A percentile compares a stretch with the other conserved stretches of the same genome.
These are phyloP conservation scores for Annona cherimola DNA, from an alignment of 164 flowering plant genomes.

Conservation along the genomic window DNA sequence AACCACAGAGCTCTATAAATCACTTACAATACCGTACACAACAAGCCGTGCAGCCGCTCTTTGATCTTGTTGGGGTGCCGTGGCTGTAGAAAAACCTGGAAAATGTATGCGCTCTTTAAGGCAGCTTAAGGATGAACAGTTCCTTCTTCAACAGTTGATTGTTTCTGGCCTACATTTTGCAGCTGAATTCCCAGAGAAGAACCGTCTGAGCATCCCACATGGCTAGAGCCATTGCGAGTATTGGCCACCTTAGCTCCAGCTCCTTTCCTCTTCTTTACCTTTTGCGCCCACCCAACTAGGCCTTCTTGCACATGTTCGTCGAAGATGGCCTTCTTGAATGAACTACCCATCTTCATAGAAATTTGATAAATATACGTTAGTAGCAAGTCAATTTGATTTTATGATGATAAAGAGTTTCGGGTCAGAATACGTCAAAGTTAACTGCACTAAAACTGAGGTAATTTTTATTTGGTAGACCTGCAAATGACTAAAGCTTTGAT, in stretches of 20 bases:
- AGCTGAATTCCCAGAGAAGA: constrained; percentile 17
- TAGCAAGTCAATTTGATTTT: background rate
- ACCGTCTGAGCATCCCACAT: background rate
- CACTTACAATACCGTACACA: background rate
- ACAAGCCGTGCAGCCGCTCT: background rate
- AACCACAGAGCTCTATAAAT: background rate
- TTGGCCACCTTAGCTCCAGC: background rate
- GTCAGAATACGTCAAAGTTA: background rate
- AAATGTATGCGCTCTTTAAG: background rate
- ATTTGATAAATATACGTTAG: background rate
- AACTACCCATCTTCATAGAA: constrained; percentile 16
- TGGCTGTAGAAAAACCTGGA: background rate
- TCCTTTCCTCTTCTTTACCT: constrained; percentile 13
- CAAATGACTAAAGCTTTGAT: no score
- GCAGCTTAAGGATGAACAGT: constrained; percentile 1
- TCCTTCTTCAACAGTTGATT: constrained; percentile 4
- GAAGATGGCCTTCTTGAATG: constrained; percentile 19
- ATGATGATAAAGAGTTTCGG: background rate
- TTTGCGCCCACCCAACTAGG: constrained; percentile 18
- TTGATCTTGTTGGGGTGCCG: background rate
- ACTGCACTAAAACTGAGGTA: no score
- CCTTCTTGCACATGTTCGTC: constrained; percentile 16
- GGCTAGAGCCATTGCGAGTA: background rate
- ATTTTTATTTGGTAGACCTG: no score
- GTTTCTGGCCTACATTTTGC: background rate